Evolutionary conservation across 345 rosid species (phyloP).

Genomic region (Brassica napus): DNA sequence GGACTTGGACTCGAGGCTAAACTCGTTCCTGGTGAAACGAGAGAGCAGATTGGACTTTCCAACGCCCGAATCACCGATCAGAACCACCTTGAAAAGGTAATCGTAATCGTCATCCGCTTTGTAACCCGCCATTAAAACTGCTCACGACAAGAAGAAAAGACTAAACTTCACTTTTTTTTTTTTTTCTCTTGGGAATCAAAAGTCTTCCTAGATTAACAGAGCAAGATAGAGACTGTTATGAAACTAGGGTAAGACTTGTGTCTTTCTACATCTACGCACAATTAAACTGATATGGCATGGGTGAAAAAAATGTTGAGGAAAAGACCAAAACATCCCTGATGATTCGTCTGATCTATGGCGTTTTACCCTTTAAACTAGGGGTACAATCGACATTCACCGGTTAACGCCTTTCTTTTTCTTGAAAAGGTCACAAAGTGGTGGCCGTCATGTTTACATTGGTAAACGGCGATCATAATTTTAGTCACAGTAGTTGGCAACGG

Average conservation of each 20-base stretch:
- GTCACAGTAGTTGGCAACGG: not conserved
- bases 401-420: constrained; percentile 22
- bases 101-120: constrained; percentile 94
- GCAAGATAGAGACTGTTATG: constrained; percentile 21
- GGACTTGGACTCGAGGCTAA: constrained; percentile 89
- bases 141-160: not conserved
- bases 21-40: constrained; percentile 89
- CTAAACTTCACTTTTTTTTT: not conserved
- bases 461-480: constrained; percentile 10
- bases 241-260: constrained; percentile 34
- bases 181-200: no score
- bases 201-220: not conserved
- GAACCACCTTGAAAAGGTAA: constrained; percentile 83
- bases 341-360: not conserved
- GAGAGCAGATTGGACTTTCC: constrained; percentile 94
- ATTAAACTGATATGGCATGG: constrained; percentile 6
- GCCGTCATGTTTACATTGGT: constrained; percentile 35
- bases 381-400: constrained; percentile 3
- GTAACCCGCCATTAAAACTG: constrained; percentile 70
- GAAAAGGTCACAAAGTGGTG: constrained; percentile 37
- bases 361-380: not conserved
- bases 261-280: constrained; percentile 23
- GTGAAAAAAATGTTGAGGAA: not conserved
- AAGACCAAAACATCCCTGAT: constrained; percentile 3
- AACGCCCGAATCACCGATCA: constrained; percentile 93